These are phyloP conservation scores for Fusarium multiceps DNA, from an alignment of 2,329 filamentous ascomycete genomes.

Conservation along the genomic window DNA sequence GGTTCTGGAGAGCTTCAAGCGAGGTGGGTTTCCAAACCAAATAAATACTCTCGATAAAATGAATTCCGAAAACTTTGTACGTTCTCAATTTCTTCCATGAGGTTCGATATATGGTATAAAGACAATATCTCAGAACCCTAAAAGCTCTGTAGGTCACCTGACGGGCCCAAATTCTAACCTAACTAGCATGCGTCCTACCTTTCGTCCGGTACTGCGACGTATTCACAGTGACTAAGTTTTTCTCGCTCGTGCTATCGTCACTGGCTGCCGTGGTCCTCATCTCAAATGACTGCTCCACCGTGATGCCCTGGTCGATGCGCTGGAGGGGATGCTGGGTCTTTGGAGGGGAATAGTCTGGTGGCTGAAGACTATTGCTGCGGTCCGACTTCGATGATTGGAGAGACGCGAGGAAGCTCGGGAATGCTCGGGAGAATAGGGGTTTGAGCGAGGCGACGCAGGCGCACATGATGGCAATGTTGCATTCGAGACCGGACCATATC, in stretches of 20 bases:
- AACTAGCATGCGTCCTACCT: not conserved
- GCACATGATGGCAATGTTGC: constrained; percentile 8
- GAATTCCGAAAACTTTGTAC: not conserved
- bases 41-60: rapidly evolving
- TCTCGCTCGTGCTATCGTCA: not conserved
- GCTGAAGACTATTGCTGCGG: not conserved
- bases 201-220: not conserved
- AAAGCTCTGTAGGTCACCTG: not conserved
- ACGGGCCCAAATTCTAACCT: not conserved
- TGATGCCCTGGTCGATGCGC: not conserved
- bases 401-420: not conserved
- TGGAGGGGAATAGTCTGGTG: not conserved
- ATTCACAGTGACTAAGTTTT: not conserved
- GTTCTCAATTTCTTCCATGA: not conserved
- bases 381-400: not conserved
- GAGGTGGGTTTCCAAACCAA: not conserved
- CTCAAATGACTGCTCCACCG: not conserved
- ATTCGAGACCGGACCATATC: not conserved
- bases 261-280: not conserved
- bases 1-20: not conserved
- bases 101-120: not conserved
- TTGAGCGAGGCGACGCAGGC: not conserved
- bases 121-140: not conserved
- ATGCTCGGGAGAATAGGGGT: not conserved
- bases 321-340: not conserved